Base-by-base conservation (phyloP, 768 basidiomycete species). In the Boletus rubroflammeus region DNA sequence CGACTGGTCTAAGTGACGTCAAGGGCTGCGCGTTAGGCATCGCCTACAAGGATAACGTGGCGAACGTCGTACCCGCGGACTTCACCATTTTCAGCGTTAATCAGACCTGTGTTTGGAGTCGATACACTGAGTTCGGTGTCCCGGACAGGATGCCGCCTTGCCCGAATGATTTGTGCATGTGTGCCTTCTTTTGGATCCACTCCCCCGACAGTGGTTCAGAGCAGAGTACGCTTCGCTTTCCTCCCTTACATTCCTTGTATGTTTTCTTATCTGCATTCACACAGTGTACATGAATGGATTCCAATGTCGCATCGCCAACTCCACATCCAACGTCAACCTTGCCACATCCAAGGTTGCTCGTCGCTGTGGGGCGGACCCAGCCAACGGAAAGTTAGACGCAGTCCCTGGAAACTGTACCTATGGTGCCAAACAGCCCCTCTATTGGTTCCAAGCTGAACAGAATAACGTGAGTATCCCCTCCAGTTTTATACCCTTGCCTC, bases 131-230 rank as follows among this genome's bases (percentile, higher is more conserved):
- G 47, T 91, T 90, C 59, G 63, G 78, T 44, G 85, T 91, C 6
- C 90, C 89, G 0, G 75, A 64, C 17, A 71, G 70, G 11, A 84
- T 90, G 83, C 88, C 88, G 0, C 73, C 84, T 9, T 90, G 88
- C 60, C 84, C 85, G 0, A 60, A 74, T 0, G 80, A 79, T 17
- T 80, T 80, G 19, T 90, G 87, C 61, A 76, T 76, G 31, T 91
- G 87, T 67, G 81, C 86, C 2, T 89, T 80, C 72, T 86, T 86
- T 64, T 89, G 85, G 87, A 81, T 87, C 25, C 84, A 88, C 67
- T 78, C 81, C 0, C 70, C 77, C 11, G 73, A 82, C 52, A 80
- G 79, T 54, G 84, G 85, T 14, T 76, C 81, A 8, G 83, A 84
- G 68, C 82, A 86, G 67, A 86, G 83, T 84, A 47, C 25, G 81